Evolutionary conservation across 2,329 filamentous ascomycete genomes (phyloP).

Genomic region (Dendryphion nanum): DNA sequence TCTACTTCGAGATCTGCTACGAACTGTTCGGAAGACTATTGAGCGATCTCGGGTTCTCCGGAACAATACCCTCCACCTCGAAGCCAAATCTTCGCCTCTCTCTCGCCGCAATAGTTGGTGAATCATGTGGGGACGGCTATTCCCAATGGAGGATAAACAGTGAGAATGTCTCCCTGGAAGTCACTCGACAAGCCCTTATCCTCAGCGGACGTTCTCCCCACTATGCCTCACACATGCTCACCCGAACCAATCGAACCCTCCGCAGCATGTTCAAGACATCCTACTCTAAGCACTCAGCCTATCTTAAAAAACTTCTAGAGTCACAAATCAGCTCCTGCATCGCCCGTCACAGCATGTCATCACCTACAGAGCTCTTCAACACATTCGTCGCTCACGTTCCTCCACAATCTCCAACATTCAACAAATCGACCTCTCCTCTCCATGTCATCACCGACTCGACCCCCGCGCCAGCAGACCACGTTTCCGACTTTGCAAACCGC

Average conservation of each 20-base stretch:
- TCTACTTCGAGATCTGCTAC: conserved; percentile 56
- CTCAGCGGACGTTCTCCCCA: conserved; percentile 25
- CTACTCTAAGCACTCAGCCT: too few relatives aligned
- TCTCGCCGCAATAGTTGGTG: conserved; percentile 41
- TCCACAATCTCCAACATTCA: conserved; percentile 12
- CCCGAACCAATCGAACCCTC: conserved; percentile 35
- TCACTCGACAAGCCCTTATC: conserved; percentile 43
- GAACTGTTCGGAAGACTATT: conserved; percentile 44
- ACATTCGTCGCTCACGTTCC: conserved; percentile 35
- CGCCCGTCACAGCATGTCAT: conserved; percentile 34
- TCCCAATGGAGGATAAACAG: conserved; percentile 41
- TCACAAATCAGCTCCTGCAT: neutral
- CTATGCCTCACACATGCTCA: too few relatives aligned
- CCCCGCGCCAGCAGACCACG: conserved; percentile 19
- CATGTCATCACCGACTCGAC: conserved; percentile 17
- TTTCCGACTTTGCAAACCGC: conserved; percentile 70
- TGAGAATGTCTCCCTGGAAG: conserved; percentile 46
- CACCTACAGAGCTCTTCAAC: conserved; percentile 47
- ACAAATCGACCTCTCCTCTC: conserved; percentile 10
- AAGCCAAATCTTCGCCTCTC: conserved; percentile 28
- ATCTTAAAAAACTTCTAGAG: neutral
- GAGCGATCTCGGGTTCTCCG: conserved; percentile 22
- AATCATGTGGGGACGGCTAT: conserved; percentile 22
- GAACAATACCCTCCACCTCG: conserved; percentile 17
- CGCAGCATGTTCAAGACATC: conserved; percentile 14